phyloP scores from a whole-genome alignment of 176 grass and related monocot genomes.

The Aegilops longissima region DNA sequence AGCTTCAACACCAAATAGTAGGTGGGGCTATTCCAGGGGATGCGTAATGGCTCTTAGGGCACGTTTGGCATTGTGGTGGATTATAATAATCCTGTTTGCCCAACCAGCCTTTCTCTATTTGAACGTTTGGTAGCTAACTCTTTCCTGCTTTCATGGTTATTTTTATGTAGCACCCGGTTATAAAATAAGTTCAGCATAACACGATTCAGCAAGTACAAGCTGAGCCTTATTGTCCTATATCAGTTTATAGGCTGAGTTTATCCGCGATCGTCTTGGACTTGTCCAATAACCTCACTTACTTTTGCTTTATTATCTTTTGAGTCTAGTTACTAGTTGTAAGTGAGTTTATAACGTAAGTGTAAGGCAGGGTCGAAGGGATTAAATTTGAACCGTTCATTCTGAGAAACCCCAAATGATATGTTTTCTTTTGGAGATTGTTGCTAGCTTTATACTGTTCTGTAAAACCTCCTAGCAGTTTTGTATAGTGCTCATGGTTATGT shows the following conservation, averaged over 20 bases:
- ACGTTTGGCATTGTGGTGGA: neutral
- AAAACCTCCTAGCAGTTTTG: neutral
- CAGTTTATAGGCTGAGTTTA: neutral
- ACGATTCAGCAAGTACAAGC: neutral
- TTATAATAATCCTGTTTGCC: neutral
- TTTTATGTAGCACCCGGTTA: neutral
- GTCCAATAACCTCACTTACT: neutral
- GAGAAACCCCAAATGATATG: neutral
- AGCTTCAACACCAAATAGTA: neutral
- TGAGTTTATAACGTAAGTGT: neutral
- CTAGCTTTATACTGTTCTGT: too few species aligned
- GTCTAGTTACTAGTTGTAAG: neutral
- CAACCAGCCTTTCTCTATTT: neutral
- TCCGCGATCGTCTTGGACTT: neutral
- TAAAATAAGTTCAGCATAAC: too few species aligned
- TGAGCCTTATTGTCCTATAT: neutral
- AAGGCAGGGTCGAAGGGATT: neutral
- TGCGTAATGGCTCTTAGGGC: neutral
- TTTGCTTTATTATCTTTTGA: neutral
- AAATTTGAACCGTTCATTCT: neutral
- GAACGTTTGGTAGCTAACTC: neutral
- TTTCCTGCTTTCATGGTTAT: neutral
- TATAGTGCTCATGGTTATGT: neutral
- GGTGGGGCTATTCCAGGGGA: too few species aligned
- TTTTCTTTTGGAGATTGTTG: neutral